phyloP scores from a whole-genome alignment of 257 asterid species.

The Solanum clarkiae region DNA sequence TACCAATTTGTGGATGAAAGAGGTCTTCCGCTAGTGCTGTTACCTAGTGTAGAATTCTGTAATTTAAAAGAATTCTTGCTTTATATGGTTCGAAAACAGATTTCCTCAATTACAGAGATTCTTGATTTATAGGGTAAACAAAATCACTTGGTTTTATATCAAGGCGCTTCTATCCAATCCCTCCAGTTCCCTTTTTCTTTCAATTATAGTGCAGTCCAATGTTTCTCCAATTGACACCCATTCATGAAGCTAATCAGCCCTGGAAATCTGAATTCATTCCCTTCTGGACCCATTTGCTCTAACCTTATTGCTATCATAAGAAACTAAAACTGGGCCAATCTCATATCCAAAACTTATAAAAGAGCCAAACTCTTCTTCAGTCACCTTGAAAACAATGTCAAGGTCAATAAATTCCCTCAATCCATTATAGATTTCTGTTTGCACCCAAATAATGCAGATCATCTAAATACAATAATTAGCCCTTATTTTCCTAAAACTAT shows the following conservation, averaged over 20 bases:
- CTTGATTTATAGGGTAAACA: background rate
- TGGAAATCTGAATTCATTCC: background rate
- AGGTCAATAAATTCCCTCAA: background rate
- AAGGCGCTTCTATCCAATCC: background rate
- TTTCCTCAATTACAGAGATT: background rate
- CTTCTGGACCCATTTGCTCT: background rate
- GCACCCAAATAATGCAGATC: background rate
- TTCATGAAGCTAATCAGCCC: background rate
- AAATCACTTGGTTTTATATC: background rate
- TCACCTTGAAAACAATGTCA: background rate
- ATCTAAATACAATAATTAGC: background rate
- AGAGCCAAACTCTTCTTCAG: background rate
- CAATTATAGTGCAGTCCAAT: background rate
- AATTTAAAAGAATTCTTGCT: background rate
- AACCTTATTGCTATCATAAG: background rate
- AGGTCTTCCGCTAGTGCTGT: background rate
- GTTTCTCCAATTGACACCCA: background rate
- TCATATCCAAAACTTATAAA: background rate
- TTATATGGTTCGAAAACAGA: background rate
- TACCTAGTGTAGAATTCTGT: background rate
- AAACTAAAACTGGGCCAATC: background rate
- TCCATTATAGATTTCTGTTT: background rate
- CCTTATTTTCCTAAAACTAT: background rate
- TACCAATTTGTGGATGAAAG: background rate
- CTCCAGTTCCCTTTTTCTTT: background rate